Conservation (phyloP, 352 stramenopile species). For the Phytopythium sindhum region DNA sequence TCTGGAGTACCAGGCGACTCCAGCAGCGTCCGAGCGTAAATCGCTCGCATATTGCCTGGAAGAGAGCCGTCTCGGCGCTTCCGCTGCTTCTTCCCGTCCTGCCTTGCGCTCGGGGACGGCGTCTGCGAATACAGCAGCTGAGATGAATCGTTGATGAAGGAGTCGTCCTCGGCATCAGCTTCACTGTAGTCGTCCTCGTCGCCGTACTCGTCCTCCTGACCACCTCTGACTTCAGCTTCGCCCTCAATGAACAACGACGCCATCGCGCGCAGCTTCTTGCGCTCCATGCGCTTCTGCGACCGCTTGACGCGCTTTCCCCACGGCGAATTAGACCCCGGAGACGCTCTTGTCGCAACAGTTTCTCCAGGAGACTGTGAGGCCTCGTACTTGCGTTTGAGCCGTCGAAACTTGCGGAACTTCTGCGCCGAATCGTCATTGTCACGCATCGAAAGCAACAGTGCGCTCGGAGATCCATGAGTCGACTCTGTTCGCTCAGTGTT, state of each 20-base stretch:
- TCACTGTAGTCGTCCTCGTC: constrained; percentile 34
- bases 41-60: constrained; percentile 63
- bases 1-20: constrained; percentile 43
- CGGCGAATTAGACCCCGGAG: constrained; percentile 24
- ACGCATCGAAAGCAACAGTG: constrained; percentile 43
- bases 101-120: neutral
- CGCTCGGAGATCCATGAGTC: constrained; percentile 34
- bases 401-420: constrained; percentile 64
- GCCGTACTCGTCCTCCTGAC: constrained; percentile 64
- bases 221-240: constrained; percentile 52
- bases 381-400: constrained; percentile 74
- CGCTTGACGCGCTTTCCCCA: constrained; percentile 64
- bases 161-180: constrained; percentile 43
- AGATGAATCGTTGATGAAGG: constrained; percentile 83
- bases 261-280: constrained; percentile 29
- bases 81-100: constrained; percentile 19
- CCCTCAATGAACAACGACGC: constrained; percentile 66
- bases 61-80: constrained; percentile 10
- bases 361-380: constrained; percentile 28
- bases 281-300: constrained; percentile 35
- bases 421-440: constrained; percentile 34
- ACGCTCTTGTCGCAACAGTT: constrained; percentile 10
- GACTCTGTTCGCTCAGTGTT: neutral
- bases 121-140: constrained; percentile 76
- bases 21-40: constrained; percentile 69